Evolutionary conservation across 164 flowering plant species (phyloP).

Genomic region (Vitis vinifera): ASM3070453v1 NC_081805.1:1116001-1116500

Average conservation of each 20-base stretch:
- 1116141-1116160: conserved; percentile 60
- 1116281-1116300: not conserved
- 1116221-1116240: conserved; percentile 53
- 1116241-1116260: not conserved
- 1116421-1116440: conserved; percentile 47
- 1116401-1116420: conserved; percentile 32
- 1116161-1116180: conserved; percentile 59
- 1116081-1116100: no score
- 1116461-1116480: no score
- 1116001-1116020: conserved; percentile 53
- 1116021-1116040: conserved; percentile 51
- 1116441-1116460: not conserved
- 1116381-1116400: conserved; percentile 46
- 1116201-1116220: conserved; percentile 40
- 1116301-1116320: not conserved
- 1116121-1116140: conserved; percentile 58
- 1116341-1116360: conserved; percentile 6
- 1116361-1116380: conserved; percentile 65
- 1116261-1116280: not conserved
- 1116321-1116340: not conserved
- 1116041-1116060: conserved; percentile 28
- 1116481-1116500: no score
- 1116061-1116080: not conserved
- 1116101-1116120: not conserved
- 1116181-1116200: conserved; percentile 70